Conservation (phyloP, 805 yeast species). For the Hanseniaspora meyeri region DNA sequence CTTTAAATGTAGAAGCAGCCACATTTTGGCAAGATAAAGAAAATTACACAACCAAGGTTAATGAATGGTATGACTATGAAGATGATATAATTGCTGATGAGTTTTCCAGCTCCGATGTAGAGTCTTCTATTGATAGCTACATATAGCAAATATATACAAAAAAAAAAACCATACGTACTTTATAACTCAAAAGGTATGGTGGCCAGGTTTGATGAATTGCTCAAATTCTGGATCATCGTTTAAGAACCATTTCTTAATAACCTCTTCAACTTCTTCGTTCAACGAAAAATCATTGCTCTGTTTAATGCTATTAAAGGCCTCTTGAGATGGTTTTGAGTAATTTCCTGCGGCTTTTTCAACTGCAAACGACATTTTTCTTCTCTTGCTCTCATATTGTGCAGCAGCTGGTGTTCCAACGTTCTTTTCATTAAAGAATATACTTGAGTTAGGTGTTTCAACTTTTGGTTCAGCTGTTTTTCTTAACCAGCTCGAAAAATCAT, state of each 20-base stretch:
- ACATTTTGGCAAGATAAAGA: slow-evolving; percentile 38
- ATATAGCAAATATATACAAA: not conserved
- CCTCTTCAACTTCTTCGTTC: slow-evolving; percentile 28
- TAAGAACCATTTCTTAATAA: slow-evolving; percentile 27
- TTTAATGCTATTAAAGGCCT: slow-evolving; percentile 20
- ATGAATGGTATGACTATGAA: slow-evolving; percentile 16
- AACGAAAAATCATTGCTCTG: slow-evolving; percentile 27
- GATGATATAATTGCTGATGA: slow-evolving; percentile 15
- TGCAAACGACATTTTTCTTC: not conserved
- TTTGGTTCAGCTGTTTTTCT: not conserved
- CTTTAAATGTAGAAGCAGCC: slow-evolving; percentile 47
- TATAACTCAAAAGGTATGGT: not conserved
- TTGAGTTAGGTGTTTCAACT: not conserved
- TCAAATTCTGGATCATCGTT: slow-evolving; percentile 17
- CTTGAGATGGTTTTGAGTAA: slow-evolving; percentile 1
- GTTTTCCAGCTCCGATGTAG: not conserved
- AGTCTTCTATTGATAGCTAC: not conserved
- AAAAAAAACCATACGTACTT: not conserved
- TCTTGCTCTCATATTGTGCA: not conserved
- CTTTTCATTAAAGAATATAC: not conserved
- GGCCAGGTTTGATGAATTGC: slow-evolving; percentile 8
- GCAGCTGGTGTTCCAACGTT: not conserved
- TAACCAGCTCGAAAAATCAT: slow-evolving; percentile 11
- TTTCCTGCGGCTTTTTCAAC: not conserved
- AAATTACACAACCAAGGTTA: slow-evolving; percentile 25